Conservation (phyloP, 1,284 basidiomycete genomes). For the Neonothopanus nambi region DNA sequence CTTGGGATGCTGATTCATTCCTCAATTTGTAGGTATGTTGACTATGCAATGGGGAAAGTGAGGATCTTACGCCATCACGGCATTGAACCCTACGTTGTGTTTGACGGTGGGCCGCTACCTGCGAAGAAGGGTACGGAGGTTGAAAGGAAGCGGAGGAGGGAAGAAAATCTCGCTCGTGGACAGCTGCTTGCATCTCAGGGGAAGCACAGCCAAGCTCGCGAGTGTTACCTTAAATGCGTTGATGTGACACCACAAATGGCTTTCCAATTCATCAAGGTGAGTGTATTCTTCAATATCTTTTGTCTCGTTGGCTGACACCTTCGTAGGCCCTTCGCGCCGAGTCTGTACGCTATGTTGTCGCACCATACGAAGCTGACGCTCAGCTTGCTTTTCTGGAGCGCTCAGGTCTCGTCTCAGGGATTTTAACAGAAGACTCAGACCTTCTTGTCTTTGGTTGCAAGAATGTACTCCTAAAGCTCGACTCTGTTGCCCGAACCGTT, state of each 20-base stretch:
- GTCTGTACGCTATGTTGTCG: constrained; percentile 84
- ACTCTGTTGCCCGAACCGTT: constrained; percentile 72
- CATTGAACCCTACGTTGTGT: constrained; percentile 91
- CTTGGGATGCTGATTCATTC: not conserved
- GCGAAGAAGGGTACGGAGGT: constrained; percentile 92
- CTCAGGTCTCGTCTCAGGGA: constrained; percentile 81
- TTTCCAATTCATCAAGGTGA: constrained; percentile 93
- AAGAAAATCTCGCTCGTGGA: constrained; percentile 69
- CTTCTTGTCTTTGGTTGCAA: constrained; percentile 95
- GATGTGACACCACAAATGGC: constrained; percentile 99
- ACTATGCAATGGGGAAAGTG: constrained; percentile 94
- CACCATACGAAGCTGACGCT: constrained; percentile 98
- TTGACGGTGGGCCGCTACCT: constrained; percentile 94
- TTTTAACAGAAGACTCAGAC: constrained; percentile 98
- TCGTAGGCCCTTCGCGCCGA: constrained; percentile 80
- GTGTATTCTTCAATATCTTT: constrained; percentile 17
- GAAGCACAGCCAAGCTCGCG: constrained; percentile 78
- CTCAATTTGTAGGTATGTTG: constrained; percentile 73
- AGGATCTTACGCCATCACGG: constrained; percentile 83
- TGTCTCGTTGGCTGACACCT: constrained; percentile 1
- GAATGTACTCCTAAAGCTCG: constrained; percentile 86
- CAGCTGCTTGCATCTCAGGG: constrained; percentile 77
- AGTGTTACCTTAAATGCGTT: constrained; percentile 87
- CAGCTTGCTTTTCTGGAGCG: constrained; percentile 94
- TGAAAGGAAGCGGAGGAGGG: constrained; percentile 73